Evolutionary conservation across 2,329 filamentous ascomycete genomes (phyloP), one percentile per base, ranked within the genome.

Genomic region (Fusarium napiforme): DNA sequence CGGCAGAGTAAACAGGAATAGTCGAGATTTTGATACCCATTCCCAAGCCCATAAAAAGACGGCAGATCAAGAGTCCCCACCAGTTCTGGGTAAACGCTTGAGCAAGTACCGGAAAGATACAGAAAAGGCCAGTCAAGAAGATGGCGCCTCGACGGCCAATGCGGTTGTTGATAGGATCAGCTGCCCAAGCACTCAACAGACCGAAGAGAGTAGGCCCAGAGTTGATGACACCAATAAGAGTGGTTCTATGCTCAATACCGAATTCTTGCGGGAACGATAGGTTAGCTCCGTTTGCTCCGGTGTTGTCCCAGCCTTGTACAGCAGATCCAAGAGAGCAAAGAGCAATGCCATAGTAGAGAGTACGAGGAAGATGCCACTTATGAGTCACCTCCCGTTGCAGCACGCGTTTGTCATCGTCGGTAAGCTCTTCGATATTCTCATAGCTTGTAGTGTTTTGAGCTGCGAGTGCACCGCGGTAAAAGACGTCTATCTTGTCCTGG

Each of bases 221-320:
- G 65, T 92, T 92, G 59, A 92, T 84, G 9, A 90, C 78, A 28
- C 90, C 90, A 21, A 91, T 83, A 26, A 91, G 81, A 86, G 87
- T 90, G 18, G 83, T 81, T 65, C 73, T 76, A 30, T 80, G 52
- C 34, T 76, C 68, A 16, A 83, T 82, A 15, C 80, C 81, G 26
- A 84, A 82, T 52, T 78, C 81, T 19, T 72, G 60, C 0, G 82
- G 81, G 50, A 83, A 84, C 0, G 81, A 81, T 11, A 84, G 75
- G 57, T 84, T 84, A 28, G 83, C 82, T 1, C 82, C 83, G 23
- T 82, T 82, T 6, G 80, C 78, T 9, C 83, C 83, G 9, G 83
- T 85, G 58, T 85, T 83, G 64, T 86, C 85, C 85, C 85, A 87
- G 9, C 85, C 84, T 61, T 81, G 79, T 3, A 81, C 73, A 1